Evolutionary conservation across 1,284 basidiomycete genomes (phyloP).

Genomic region (Cryptococcus neoformans): DNA sequence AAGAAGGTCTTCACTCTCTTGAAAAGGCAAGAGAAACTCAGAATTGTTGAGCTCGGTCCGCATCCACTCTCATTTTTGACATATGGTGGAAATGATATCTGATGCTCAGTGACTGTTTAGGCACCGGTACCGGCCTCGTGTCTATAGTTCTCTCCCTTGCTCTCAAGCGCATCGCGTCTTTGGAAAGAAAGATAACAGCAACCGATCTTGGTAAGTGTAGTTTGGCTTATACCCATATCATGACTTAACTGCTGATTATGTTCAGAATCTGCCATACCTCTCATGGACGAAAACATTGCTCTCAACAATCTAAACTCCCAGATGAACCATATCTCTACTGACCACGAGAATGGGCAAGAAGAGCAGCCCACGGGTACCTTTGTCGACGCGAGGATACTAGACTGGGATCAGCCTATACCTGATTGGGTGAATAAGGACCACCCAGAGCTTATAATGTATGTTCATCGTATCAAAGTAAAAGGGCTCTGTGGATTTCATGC

Average conservation of each 20-base stretch:
- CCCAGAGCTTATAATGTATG: conserved; percentile 44
- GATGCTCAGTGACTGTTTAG: conserved; percentile 47
- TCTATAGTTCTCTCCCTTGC: conserved; percentile 63
- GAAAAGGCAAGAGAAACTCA: conserved; percentile 2
- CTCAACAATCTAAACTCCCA: conserved; percentile 49
- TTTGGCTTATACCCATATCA: not conserved
- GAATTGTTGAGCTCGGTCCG: conserved; percentile 63
- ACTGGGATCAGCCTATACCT: conserved; percentile 69
- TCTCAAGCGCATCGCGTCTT: conserved; percentile 12
- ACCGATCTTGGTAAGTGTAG: conserved; percentile 68
- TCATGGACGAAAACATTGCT: conserved; percentile 67
- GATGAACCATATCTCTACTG: not conserved
- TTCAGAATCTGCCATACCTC: conserved; percentile 70
- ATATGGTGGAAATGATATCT: not conserved
- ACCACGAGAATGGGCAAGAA: not conserved
- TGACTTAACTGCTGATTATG: not conserved
- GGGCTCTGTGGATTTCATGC: not conserved
- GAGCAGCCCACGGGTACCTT: not conserved
- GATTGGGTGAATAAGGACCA: conserved; percentile 38
- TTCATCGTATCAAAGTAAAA: not conserved
- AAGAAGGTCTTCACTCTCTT: conserved; percentile 16
- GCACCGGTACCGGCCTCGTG: conserved; percentile 77
- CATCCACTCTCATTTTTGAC: conserved; percentile 1
- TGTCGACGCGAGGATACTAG: conserved; percentile 57
- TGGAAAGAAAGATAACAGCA: conserved; percentile 31